These are phyloP conservation scores for Salvia hispanica DNA, from an alignment of 257 asterid species.

Conservation along the genomic window DNA sequence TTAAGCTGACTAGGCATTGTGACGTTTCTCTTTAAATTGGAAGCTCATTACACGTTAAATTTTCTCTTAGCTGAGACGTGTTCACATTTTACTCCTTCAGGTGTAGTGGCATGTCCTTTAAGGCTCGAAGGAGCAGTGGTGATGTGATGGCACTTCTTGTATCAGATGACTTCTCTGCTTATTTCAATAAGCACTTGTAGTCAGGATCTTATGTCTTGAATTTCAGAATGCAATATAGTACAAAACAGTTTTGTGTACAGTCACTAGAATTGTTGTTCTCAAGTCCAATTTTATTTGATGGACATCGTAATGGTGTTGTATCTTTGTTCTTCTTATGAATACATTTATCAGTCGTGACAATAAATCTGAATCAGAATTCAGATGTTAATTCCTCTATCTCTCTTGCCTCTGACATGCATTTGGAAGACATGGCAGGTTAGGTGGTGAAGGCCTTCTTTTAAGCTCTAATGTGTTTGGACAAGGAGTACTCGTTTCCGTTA, in stretches of 20 bases:
- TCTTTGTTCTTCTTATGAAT: not conserved
- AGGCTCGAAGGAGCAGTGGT: conserved; percentile 8
- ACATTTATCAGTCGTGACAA: not conserved
- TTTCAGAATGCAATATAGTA: not conserved
- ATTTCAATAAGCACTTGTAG: conserved; percentile 16
- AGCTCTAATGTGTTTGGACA: too few relatives aligned
- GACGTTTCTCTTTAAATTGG: not conserved
- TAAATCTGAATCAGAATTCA: not conserved
- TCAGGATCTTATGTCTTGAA: conserved; percentile 16
- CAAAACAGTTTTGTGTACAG: conserved; percentile 23
- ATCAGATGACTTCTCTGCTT: conserved; percentile 21
- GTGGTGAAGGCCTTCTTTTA: too few relatives aligned
- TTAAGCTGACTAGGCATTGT: not conserved
- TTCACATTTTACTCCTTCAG: conserved; percentile 13
- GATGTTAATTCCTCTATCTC: not conserved
- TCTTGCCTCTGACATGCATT: not conserved
- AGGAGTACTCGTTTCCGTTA: too few relatives aligned
- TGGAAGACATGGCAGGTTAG: not conserved
- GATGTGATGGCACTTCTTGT: not conserved
- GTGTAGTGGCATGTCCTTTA: conserved; percentile 10
- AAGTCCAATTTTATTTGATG: conserved; percentile 1
- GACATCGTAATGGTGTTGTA: conserved; percentile 18
- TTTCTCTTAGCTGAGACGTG: conserved; percentile 21
- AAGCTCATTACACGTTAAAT: not conserved
- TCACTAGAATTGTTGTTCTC: not conserved